Evolutionary conservation across 129 eudicot genomes (phyloP).

Genomic region (Flaveria bidentis): DNA sequence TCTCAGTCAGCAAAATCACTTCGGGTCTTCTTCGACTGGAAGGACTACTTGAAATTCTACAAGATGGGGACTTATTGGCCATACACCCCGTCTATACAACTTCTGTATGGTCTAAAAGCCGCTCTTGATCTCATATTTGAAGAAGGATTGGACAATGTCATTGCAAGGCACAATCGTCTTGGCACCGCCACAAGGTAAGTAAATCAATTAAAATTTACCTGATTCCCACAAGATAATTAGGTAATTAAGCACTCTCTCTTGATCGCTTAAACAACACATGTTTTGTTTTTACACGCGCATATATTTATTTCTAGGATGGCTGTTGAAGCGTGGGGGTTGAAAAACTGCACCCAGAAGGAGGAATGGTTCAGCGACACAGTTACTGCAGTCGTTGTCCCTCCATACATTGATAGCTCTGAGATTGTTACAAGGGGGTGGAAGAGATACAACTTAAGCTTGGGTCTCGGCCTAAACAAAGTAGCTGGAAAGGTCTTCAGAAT

Average conservation of each 20-base stretch:
- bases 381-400: slow-evolving; percentile 87
- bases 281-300: neutral
- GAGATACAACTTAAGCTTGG: slow-evolving; percentile 88
- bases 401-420: slow-evolving; percentile 83
- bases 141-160: slow-evolving; percentile 95
- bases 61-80: slow-evolving; percentile 97
- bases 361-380: slow-evolving; percentile 98
- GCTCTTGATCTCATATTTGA: slow-evolving; percentile 95
- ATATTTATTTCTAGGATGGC: slow-evolving; percentile 56
- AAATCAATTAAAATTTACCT: no score
- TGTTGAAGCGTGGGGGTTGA: slow-evolving; percentile 98
- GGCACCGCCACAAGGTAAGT: slow-evolving; percentile 78
- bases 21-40: slow-evolving; percentile 96
- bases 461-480: slow-evolving; percentile 89
- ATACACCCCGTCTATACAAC: slow-evolving; percentile 97
- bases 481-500: slow-evolving; percentile 98
- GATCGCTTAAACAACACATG: neutral
- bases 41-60: slow-evolving; percentile 93
- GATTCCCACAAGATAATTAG: no score
- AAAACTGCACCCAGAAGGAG: slow-evolving; percentile 93
- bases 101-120: slow-evolving; percentile 82
- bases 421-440: slow-evolving; percentile 86
- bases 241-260: no score
- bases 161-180: slow-evolving; percentile 90
- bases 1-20: slow-evolving; percentile 81